Evolutionary conservation across 2,329 filamentous ascomycete genomes (phyloP).

Genomic region (Parastagonospora nodorum): DNA sequence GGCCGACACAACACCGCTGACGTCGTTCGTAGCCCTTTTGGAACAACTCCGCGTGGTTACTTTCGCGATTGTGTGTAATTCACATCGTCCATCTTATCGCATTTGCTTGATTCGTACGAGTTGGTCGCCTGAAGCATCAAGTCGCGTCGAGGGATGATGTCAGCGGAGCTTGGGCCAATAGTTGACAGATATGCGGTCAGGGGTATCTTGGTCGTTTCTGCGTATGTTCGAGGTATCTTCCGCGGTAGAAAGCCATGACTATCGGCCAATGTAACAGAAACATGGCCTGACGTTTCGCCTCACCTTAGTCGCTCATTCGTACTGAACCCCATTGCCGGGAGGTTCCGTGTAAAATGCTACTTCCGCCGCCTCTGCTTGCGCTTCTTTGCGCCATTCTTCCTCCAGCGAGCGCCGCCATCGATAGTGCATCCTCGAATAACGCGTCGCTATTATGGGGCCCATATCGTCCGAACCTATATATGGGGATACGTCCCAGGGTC

Average conservation of each 20-base stretch:
- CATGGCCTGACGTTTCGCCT: constrained; percentile 4
- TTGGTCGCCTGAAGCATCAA: not conserved
- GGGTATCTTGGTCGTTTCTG: constrained; percentile 4
- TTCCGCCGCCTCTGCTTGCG: constrained; percentile 23
- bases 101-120: constrained; percentile 7
- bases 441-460: constrained; percentile 93
- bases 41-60: constrained; percentile 15
- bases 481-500: constrained; percentile 81
- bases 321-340: constrained; percentile 1
- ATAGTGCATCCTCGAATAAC: constrained; percentile 56
- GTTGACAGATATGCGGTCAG: constrained; percentile 7
- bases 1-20: constrained; percentile 22
- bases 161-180: constrained; percentile 12
- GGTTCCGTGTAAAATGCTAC: constrained; percentile 20
- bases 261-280: constrained; percentile 8
- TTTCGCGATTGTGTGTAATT: constrained; percentile 17
- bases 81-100: constrained; percentile 15
- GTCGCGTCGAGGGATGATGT: constrained; percentile 5
- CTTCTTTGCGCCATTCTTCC: constrained; percentile 20
- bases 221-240: constrained; percentile 1
- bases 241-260: constrained; percentile 6
- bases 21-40: constrained; percentile 28
- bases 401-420: constrained; percentile 9
- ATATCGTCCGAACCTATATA: constrained; percentile 91
- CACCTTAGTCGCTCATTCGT: constrained; percentile 10